Evolutionary conservation across 345 rosid species (phyloP), one percentile per base, ranked within the genome.

Genomic region (Gossypium stocksii): DNA sequence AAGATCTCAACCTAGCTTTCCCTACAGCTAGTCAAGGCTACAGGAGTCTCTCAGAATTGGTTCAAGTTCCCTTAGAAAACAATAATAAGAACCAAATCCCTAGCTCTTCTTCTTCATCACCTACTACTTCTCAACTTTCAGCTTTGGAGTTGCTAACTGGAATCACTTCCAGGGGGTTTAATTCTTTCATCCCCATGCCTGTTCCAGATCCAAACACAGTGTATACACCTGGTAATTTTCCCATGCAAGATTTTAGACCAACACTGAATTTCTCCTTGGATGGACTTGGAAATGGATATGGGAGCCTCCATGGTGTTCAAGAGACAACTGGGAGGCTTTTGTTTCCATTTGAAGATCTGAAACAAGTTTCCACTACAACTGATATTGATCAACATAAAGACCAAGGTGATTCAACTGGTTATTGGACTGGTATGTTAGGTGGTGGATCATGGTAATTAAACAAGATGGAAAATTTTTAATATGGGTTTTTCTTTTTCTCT

Each of bases 281-380:
- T 83, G 94, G 89, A 72, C 78, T 88, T 75, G 90, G 89, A 10
- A 86, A 60, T 72, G 88, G 86, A 17, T 84, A 84, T 67, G 92
- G 86, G 71, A 81, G 79, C 64, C 82, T 83, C 67, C 86, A 79
- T 19, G 80, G 81, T 23, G 87, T 83, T 71, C 86, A 82, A 49
- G 87, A 83, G 64, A 78, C 77, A 14, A 83, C 76, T 74, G 93
- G 97, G 78, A 85, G 91, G 77, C 86, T 88, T 38, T 77, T 91
- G 86, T 90, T 95, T 80, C 97, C 99, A 11, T 95, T 93, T 82
- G 99, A 93, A 73, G 97, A 95, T 80, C 79, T 95, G 84, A 95
- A 91, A 78, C 94, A 87, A 80, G 94, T 86, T 53, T 82, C 96
- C 66, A 89, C 52, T 77, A 77, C 85, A 9, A 80, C 72, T 54